Percentiles rank a stretch among this genome's conserved stretches.
Evolutionary conservation across 768 basidiomycete species (phyloP).

Genomic region (Lentinula raphanica): DNA sequence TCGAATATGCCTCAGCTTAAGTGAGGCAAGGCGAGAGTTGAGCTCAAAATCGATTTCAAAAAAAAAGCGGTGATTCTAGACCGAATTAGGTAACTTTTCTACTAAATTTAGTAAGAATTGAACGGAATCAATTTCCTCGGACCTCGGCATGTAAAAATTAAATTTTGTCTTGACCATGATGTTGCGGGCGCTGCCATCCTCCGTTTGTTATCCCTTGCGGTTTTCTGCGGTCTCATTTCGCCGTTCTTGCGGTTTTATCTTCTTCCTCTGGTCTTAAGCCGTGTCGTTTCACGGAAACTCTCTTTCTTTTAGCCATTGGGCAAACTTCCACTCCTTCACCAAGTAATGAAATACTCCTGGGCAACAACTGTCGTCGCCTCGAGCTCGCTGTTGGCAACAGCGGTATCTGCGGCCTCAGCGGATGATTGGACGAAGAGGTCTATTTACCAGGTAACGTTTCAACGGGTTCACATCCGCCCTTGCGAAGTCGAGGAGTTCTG

Average conservation of each 20-base stretch:
- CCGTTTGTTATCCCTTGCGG: neutral
- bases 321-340: neutral
- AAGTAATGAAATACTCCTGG: constrained; percentile 1
- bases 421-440: constrained; percentile 20
- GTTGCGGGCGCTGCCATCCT: neutral
- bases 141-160: no score
- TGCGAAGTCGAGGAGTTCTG: no score
- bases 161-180: neutral
- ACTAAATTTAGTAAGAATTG: neutral
- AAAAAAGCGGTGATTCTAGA: neutral
- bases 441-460: constrained; percentile 21
- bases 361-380: neutral
- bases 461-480: neutral
- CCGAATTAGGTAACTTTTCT: neutral
- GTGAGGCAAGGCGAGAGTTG: no score
- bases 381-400: neutral
- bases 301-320: neutral
- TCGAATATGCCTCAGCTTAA: no score
- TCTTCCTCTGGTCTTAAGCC: neutral
- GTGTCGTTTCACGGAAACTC: neutral
- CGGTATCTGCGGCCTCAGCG: neutral
- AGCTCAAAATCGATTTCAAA: no score
- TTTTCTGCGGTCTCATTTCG: neutral
- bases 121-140: no score
- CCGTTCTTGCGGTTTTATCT: neutral